Evolutionary conservation across 2,329 filamentous ascomycete species (phyloP), one percentile per base, ranked within the genome.

Genomic region (Chrysosporium queenslandicum): DNA sequence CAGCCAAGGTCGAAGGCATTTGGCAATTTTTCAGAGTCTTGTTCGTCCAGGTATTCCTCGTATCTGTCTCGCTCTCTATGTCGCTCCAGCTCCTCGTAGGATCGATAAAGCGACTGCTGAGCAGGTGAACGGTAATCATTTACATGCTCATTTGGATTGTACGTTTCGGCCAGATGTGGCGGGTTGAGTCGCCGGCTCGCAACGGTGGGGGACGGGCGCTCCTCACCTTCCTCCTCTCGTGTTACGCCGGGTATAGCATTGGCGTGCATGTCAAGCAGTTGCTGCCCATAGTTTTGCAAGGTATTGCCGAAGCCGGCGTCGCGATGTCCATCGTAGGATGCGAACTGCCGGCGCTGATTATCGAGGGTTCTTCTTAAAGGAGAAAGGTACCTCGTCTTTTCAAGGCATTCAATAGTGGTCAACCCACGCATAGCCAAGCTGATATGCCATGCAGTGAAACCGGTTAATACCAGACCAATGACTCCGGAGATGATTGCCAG

Each of bases 371-470:
- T 82, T 53, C 85, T 79, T 55, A 95, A 67, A 0, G 88, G 87
- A 8, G 86, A 88, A 6, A 95, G 78, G 69, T 98, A 98, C 52
- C 92, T 80, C 1, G 91, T 97, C 74, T 92, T 96, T 69, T 98
- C 92, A 55, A 98, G 74, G 62, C 86, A 94, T 68, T 98, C 92
- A 54, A 98, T 96, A 2, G 92, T 98, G 0, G 92, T 98, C 69
- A 94, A 83, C 2, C 87, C 88, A 23, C 79, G 78, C 50, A 79
- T 72, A 1, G 87, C 87, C 1, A 98, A 77, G 66, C 86, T 81
- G 52, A 97, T 77, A 73, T 98, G 92, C 90, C 92, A 98, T 1
- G 73, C 78, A 0, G 90, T 95, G 64, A 98, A 98, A 0, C 87
- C 88, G 11, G 83, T 83, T 18, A 98, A 76, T 1, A 96, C 91